Percentiles rank a stretch among this genome's conserved stretches.
Conservation (phyloP, 306 rosid species). For the Quillaja saponaria region DNA sequence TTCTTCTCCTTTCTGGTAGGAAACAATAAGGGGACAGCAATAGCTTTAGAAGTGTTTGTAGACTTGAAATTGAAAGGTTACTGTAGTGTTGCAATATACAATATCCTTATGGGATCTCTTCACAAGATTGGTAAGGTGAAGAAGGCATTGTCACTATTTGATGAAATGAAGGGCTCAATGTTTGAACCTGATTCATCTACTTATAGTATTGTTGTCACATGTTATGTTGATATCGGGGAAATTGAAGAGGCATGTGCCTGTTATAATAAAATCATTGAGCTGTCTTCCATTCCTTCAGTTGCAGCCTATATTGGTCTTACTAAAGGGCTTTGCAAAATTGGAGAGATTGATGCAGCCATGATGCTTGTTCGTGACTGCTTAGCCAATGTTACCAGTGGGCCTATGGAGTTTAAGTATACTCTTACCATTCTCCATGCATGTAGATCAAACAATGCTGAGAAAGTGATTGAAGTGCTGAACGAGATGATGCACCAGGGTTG, state of each 20-base stretch:
- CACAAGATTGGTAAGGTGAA: slow-evolving; percentile 47
- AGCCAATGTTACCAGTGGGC: slow-evolving; percentile 59
- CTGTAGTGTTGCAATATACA: slow-evolving; percentile 52
- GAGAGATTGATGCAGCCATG: slow-evolving; percentile 81
- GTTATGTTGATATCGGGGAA: slow-evolving; percentile 57
- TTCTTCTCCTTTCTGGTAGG: slow-evolving; percentile 54
- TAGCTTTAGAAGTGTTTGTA: slow-evolving; percentile 53
- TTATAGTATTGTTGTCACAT: slow-evolving; percentile 51
- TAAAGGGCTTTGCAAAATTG: slow-evolving; percentile 60
- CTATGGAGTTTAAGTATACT: slow-evolving; percentile 68
- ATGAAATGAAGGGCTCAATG: slow-evolving; percentile 49
- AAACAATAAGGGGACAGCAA: slow-evolving; percentile 47
- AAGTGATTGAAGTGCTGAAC: slow-evolving; percentile 56
- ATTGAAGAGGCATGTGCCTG: slow-evolving; percentile 64
- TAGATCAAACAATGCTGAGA: slow-evolving; percentile 53
- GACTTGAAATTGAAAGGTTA: slow-evolving; percentile 52
- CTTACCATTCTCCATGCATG: slow-evolving; percentile 67
- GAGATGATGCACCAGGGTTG: slow-evolving; percentile 82
- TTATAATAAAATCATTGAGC: slow-evolving; percentile 68
- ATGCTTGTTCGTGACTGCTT: slow-evolving; percentile 77
- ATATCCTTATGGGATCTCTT: slow-evolving; percentile 61
- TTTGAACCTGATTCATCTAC: slow-evolving; percentile 49
- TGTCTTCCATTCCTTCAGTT: slow-evolving; percentile 69
- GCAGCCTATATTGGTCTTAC: slow-evolving; percentile 64
- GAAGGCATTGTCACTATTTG: slow-evolving; percentile 58